Evolutionary conservation across 768 basidiomycete species (phyloP).

Genomic region (Exsudoporus frostii): DNA sequence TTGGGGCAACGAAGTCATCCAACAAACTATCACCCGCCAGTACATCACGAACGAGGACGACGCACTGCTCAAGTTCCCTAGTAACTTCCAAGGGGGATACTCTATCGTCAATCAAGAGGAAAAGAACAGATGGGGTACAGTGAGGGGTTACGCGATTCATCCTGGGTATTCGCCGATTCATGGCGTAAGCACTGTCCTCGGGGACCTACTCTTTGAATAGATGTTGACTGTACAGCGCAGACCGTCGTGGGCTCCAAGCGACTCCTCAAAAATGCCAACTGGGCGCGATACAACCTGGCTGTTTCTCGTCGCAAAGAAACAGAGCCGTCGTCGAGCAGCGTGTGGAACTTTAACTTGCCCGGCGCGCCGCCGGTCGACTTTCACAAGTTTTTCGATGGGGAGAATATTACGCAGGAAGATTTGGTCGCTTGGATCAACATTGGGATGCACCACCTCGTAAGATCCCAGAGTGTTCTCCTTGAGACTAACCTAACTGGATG

Average conservation of each 20-base stretch:
- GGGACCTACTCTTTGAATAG: too few relatives aligned
- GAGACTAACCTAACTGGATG: neutral
- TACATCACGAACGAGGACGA: conserved; percentile 52
- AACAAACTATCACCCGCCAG: conserved; percentile 48
- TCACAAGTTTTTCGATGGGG: conserved; percentile 61
- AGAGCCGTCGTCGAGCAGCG: conserved; percentile 53
- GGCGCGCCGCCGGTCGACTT: conserved; percentile 55
- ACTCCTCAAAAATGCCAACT: conserved; percentile 58
- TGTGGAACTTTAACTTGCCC: conserved; percentile 65
- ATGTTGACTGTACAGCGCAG: conserved; percentile 27
- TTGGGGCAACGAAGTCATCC: conserved; percentile 54
- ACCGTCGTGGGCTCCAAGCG: conserved; percentile 59
- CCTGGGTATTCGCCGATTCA: conserved; percentile 55
- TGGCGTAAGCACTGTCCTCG: conserved; percentile 31
- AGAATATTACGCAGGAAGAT: conserved; percentile 62
- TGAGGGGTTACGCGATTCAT: conserved; percentile 60
- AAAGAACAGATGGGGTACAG: conserved; percentile 54
- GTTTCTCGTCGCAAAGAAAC: conserved; percentile 58
- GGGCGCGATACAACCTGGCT: conserved; percentile 62
- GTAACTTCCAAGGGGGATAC: conserved; percentile 56
- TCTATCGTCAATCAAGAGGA: conserved; percentile 53
- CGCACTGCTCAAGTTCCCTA: conserved; percentile 47
- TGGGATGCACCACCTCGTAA: conserved; percentile 62
- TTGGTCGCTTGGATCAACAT: conserved; percentile 65
- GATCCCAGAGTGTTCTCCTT: neutral